Conservation (phyloP, 805 yeast species). For the Lipomyces lipofer region DNA sequence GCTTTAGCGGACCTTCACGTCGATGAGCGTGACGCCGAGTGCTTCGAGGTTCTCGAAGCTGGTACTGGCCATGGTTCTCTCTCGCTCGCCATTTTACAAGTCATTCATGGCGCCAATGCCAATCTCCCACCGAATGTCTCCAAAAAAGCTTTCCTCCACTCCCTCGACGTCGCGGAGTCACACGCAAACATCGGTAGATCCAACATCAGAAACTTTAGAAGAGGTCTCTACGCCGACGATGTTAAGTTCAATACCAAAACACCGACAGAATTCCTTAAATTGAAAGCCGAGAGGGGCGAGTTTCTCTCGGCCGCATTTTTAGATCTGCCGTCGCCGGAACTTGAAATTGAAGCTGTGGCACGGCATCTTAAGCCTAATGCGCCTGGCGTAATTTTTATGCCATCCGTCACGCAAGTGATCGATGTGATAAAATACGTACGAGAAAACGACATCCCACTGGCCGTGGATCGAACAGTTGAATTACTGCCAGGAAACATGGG, state of each 20-base stretch:
- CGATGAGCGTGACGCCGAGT: constrained; percentile 36
- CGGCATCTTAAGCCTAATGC: constrained; percentile 45
- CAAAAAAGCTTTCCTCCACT: constrained; percentile 50
- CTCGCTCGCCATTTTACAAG: constrained; percentile 46
- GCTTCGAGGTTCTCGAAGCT: constrained; percentile 50
- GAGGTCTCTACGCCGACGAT: constrained; percentile 49
- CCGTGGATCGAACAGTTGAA: constrained; percentile 46
- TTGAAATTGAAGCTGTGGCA: constrained; percentile 42
- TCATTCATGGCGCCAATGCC: constrained; percentile 49
- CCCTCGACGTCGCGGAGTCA: constrained; percentile 45
- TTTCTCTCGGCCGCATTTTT: constrained; percentile 48
- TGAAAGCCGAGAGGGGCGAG: constrained; percentile 11
- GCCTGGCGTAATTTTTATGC: constrained; percentile 49
- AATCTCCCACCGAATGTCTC: constrained; percentile 33
- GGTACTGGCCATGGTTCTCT: constrained; percentile 60
- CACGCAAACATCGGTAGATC: constrained; percentile 48
- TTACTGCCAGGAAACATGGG: constrained; percentile 51
- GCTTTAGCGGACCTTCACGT: constrained; percentile 50
- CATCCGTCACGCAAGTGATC: constrained; percentile 51
- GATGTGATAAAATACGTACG: constrained; percentile 43
- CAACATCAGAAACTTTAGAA: constrained; percentile 44
- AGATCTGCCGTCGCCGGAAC: constrained; percentile 49
- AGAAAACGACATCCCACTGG: constrained; percentile 40
- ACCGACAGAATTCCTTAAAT: constrained; percentile 27
- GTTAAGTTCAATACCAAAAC: constrained; percentile 47